Conservation (phyloP, 2,329 filamentous ascomycete species). For the Alternaria triticina region DNA sequence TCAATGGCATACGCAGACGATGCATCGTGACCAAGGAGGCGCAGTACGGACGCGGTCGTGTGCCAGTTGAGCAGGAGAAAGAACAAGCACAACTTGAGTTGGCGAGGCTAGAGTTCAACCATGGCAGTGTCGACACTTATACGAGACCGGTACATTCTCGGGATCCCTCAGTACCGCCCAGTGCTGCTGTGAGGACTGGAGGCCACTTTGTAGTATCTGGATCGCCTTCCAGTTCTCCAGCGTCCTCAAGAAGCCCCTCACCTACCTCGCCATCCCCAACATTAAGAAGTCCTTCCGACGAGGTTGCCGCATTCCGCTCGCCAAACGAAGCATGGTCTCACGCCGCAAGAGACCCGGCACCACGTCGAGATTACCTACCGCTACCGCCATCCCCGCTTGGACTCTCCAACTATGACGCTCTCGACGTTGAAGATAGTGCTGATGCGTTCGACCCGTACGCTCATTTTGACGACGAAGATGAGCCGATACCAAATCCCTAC, state of each 20-base stretch:
- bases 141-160: conserved; percentile 32
- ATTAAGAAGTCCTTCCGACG: conserved; percentile 3
- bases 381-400: conserved; percentile 48
- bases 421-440: conserved; percentile 46
- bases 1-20: conserved; percentile 65
- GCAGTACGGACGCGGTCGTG: conserved; percentile 20
- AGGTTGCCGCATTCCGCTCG: conserved; percentile 23
- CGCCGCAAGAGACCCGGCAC: conserved; percentile 22
- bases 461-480: conserved; percentile 40
- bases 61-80: conserved; percentile 38
- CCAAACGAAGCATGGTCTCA: conserved; percentile 43
- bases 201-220: conserved; percentile 22
- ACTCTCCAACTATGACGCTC: conserved; percentile 53
- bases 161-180: conserved; percentile 19
- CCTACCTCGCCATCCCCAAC: conserved; percentile 21
- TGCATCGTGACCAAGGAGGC: conserved; percentile 26
- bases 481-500: conserved; percentile 10
- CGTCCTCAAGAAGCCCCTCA: conserved; percentile 27
- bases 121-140: conserved; percentile 41
- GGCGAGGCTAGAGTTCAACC: conserved; percentile 38
- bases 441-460: conserved; percentile 36
- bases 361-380: conserved; percentile 38
- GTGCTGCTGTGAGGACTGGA: conserved; percentile 17
- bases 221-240: conserved; percentile 21
- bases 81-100: conserved; percentile 42